Evolutionary conservation across 2,329 filamentous ascomycete genomes (phyloP), one percentile per base, ranked within the genome.

Genomic region (Ceratocystiopsis sp.): DNA sequence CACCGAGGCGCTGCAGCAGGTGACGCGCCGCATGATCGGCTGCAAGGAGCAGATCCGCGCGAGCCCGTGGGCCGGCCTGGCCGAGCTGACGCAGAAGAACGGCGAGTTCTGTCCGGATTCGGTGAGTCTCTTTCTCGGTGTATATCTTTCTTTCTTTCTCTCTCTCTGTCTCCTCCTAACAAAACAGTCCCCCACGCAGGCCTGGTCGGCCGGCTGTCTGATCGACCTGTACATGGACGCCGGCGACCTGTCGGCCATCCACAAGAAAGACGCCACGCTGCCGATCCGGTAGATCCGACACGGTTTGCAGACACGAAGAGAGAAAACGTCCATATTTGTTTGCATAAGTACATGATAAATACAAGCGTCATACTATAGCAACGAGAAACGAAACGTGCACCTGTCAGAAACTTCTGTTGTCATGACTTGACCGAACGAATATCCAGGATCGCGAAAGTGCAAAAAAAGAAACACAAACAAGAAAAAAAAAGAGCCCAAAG

Each of bases 201-300:
- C 91, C 42, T 98, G 91, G 91, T 95, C 86, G 42, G 84, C 91
- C 29, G 82, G 84, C 18, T 96, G 91, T 59, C 67, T 98, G 55
- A 84, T 98, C 55, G 91, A 98, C 63, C 62, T 98, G 50, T 98
- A 94, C 64, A 87, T 94, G 68, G 91, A 98, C 59, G 89, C 85
- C 16, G 69, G 71, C 21, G 71, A 72, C 50, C 67, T 67, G 52
- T 7, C 25, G 5, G 25, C 25, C 25, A 29, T 4, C 25, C 25
- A 11, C 66, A 71, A 51, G 57, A 51, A 13, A 52, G 40, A 45
- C 42, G 50, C 37, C 44, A 38, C 40, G 8, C 45, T 5, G 33
- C 33, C 15, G 33, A 34, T 34, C 11, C 33, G 33, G 3, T 11
- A 34, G 33, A 15, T 4, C 19, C 7, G 19, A 4, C 19, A 7